Evolutionary conservation across 2,329 filamentous ascomycete genomes (phyloP).

Genomic region (Diaporthe capsici): DNA sequence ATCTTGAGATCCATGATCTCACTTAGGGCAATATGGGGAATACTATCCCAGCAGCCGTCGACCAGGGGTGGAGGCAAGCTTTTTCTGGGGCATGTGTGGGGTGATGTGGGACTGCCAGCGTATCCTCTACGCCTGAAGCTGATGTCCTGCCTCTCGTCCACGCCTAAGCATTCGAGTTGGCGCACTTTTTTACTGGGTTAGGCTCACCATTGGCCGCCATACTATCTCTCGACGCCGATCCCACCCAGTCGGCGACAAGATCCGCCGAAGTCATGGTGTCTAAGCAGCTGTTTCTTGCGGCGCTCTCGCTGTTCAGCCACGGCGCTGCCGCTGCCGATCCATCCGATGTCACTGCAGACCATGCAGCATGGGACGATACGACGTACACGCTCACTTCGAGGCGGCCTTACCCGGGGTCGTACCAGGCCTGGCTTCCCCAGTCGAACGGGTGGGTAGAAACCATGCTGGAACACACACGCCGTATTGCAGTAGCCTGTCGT

Average conservation of each 20-base stretch:
- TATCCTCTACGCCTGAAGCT: background rate
- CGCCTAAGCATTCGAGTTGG: no score
- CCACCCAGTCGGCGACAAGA: background rate
- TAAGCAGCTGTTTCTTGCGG: background rate
- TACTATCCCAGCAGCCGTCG: background rate
- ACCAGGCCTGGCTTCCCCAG: constrained; percentile 12
- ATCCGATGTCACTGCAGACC: background rate
- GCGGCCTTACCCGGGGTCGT: background rate
- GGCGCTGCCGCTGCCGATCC: background rate
- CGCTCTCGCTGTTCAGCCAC: background rate
- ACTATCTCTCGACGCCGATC: background rate
- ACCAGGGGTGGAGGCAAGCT: background rate
- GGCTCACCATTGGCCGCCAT: no score
- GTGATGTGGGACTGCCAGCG: background rate
- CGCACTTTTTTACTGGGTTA: background rate
- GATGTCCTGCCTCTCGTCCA: background rate
- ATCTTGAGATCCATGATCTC: background rate
- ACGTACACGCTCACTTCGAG: constrained; percentile 8
- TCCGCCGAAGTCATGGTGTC: background rate
- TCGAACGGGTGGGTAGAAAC: background rate
- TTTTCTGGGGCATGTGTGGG: background rate
- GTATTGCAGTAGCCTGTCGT: background rate
- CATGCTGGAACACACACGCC: background rate
- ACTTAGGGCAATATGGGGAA: background rate
- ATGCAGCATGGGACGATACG: background rate